These are phyloP conservation scores for Rhinocladiella similis DNA, from an alignment of 2,329 filamentous ascomycete species.

Conservation along the genomic window DNA sequence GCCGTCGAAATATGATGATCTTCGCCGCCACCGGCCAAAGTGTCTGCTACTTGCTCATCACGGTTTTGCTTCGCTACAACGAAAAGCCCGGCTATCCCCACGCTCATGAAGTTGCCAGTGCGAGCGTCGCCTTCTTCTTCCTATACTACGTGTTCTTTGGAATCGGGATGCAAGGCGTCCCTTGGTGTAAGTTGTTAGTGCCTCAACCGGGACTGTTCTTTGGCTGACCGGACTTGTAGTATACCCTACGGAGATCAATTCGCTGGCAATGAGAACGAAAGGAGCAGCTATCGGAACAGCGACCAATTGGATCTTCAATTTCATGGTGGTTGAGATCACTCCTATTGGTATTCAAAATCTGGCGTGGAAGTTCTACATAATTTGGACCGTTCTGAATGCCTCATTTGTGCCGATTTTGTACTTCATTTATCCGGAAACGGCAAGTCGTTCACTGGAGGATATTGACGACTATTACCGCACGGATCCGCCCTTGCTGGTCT, in stretches of 20 bases:
- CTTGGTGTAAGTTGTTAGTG: slow-evolving; percentile 36
- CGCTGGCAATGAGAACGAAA: slow-evolving; percentile 50
- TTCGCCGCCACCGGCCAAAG: slow-evolving; percentile 55
- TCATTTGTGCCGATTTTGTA: slow-evolving; percentile 51
- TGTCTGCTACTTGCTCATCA: slow-evolving; percentile 54
- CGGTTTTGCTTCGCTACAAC: slow-evolving; percentile 48
- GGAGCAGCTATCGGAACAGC: slow-evolving; percentile 52
- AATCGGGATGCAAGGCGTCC: slow-evolving; percentile 50
- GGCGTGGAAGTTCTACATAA: slow-evolving; percentile 46
- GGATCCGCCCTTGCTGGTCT: slow-evolving; percentile 46
- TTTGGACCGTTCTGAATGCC: slow-evolving; percentile 48
- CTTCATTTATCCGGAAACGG: slow-evolving; percentile 40
- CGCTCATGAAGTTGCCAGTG: slow-evolving; percentile 30
- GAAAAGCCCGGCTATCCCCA: slow-evolving; percentile 37
- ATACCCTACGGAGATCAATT: slow-evolving; percentile 53
- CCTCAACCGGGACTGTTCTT: neutral
- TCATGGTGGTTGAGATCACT: slow-evolving; percentile 43
- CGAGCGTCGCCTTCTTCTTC: slow-evolving; percentile 53
- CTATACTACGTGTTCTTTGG: slow-evolving; percentile 57
- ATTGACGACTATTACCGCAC: slow-evolving; percentile 41
- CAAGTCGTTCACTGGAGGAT: slow-evolving; percentile 35
- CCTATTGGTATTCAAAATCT: slow-evolving; percentile 45
- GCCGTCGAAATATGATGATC: slow-evolving; percentile 61
- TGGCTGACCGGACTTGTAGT: slow-evolving; percentile 24
- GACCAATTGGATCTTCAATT: slow-evolving; percentile 50